Conservation (phyloP, 2,329 filamentous ascomycete genomes). For the Neopestalotiopsis rosae region DNA sequence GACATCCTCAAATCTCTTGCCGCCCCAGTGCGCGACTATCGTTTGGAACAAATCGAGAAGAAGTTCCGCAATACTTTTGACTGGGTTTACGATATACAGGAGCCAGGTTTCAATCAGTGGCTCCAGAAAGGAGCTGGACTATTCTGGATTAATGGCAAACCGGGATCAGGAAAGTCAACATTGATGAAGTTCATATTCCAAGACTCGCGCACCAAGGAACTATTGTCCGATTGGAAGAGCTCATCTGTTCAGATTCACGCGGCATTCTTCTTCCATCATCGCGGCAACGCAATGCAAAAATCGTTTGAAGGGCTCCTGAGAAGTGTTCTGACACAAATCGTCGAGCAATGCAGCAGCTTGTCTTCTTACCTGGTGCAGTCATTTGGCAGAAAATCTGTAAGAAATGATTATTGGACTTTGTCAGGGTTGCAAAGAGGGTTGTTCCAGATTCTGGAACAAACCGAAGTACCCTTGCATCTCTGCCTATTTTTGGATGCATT, state of each 20-base stretch:
- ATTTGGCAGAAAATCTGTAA: not conserved
- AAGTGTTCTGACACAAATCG: slow-evolving; percentile 18
- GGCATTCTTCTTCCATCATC: slow-evolving; percentile 25
- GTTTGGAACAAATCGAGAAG: slow-evolving; percentile 22
- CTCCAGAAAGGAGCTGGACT: slow-evolving; percentile 18
- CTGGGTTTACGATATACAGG: slow-evolving; percentile 23
- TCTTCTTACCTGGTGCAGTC: not conserved
- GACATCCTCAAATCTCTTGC: slow-evolving; percentile 19
- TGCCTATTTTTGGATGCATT: slow-evolving; percentile 24
- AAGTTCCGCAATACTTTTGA: slow-evolving; percentile 23
- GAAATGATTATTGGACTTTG: not conserved
- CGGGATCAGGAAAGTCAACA: slow-evolving; percentile 28
- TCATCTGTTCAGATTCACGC: slow-evolving; percentile 19
- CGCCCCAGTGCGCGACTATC: slow-evolving; percentile 9
- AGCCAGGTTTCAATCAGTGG: slow-evolving; percentile 18
- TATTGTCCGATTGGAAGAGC: slow-evolving; percentile 19
- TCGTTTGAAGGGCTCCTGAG: slow-evolving; percentile 27
- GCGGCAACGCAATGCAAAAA: slow-evolving; percentile 22
- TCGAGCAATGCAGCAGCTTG: not conserved
- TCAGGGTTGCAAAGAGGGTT: not conserved
- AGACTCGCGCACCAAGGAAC: slow-evolving; percentile 20
- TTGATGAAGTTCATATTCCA: slow-evolving; percentile 29
- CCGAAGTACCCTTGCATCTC: slow-evolving; percentile 17
- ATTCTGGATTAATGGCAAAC: slow-evolving; percentile 29
- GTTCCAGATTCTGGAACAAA: slow-evolving; percentile 18